Evolutionary conservation across 2,329 filamentous ascomycete genomes (phyloP).

Genomic region (Monosporascus sp.): DNA sequence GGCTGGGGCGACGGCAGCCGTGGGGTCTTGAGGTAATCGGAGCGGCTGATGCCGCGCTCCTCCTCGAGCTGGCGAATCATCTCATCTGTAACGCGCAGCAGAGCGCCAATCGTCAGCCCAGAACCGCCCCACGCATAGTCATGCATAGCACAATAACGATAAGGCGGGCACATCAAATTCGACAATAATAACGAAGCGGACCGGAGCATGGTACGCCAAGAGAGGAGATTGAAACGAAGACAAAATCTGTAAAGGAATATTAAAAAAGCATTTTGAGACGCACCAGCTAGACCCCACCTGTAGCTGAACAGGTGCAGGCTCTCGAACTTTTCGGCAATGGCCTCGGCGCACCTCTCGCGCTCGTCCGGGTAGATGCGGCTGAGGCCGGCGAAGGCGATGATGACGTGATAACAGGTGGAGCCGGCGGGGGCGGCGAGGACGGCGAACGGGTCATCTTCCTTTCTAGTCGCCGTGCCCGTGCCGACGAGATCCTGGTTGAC

Average conservation of each 20-base stretch:
- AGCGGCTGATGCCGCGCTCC: conserved; percentile 19
- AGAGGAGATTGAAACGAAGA: not conserved
- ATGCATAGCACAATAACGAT: no score
- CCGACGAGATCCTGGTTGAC: conserved; percentile 20
- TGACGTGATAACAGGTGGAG: conserved; percentile 27
- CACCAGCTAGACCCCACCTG: conserved; percentile 29
- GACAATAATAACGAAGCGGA: no score
- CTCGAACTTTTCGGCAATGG: conserved; percentile 28
- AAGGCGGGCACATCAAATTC: no score
- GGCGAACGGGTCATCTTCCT: conserved; percentile 13
- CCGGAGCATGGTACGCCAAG: not conserved
- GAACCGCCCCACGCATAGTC: no score
- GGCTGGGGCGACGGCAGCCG: conserved; percentile 4
- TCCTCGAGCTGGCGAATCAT: conserved; percentile 28
- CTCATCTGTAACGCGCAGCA: conserved; percentile 16
- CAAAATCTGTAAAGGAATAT: not conserved
- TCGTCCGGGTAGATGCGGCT: conserved; percentile 26
- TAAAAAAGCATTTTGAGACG: not conserved
- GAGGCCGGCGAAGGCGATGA: conserved; percentile 20
- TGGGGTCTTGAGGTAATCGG: conserved; percentile 18
- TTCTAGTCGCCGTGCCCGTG: not conserved
- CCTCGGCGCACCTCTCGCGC: conserved; percentile 17
- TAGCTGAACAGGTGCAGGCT: conserved; percentile 27
- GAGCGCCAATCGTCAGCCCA: not conserved
- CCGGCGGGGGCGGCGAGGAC: conserved; percentile 25